Evolutionary conservation across 2,329 filamentous ascomycete genomes (phyloP), one percentile per base, ranked within the genome.

Genomic region (Magnaporthales sp.): DNA sequence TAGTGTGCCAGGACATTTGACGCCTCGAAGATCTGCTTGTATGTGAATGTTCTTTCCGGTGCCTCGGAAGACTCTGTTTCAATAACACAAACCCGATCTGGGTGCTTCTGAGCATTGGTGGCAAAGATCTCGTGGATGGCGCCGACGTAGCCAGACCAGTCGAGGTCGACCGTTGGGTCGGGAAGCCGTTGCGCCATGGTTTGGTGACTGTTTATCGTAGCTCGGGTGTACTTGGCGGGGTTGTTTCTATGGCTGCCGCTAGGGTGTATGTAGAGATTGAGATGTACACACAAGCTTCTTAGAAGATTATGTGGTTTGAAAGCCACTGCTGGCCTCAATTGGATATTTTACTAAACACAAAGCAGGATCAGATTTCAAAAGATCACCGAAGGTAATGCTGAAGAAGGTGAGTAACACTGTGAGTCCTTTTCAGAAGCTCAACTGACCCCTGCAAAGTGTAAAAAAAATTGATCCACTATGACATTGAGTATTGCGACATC

Each of bases 21-120:
- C 0, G 90, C 89, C 79, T 97, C 90, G 74, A 93, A 85, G 74
- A 98, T 97, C 73, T 96, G 91, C 70, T 82, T 82, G 77, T 97
- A 98, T 27, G 88, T 94, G 77, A 95, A 97, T 63, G 78, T 79
- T 69, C 91, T 83, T 74, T 88, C 81, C 8, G 88, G 83, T 2
- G 82, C 80, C 11, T 69, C 69, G n/a, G 78, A 77, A 31, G 75
- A 75, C 70, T 75, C 75, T 65, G 83, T 86, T 72, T 86, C 84
- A 11, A 76, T 73, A 46, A 86, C 82, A 67, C 83, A 86, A 1
- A 72, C 71, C 38, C 76, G 73, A 56, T 91, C 87, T 1, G 92
- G 92, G 73, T 91, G 83, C 68, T 80, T 83, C 73, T 83, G 77
- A 9, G 91, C 91, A 79, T 91, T 90, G 62, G 78, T 76, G 66